Conservation (phyloP, 257 asterid species). For the Plectranthus barbatus region DNA sequence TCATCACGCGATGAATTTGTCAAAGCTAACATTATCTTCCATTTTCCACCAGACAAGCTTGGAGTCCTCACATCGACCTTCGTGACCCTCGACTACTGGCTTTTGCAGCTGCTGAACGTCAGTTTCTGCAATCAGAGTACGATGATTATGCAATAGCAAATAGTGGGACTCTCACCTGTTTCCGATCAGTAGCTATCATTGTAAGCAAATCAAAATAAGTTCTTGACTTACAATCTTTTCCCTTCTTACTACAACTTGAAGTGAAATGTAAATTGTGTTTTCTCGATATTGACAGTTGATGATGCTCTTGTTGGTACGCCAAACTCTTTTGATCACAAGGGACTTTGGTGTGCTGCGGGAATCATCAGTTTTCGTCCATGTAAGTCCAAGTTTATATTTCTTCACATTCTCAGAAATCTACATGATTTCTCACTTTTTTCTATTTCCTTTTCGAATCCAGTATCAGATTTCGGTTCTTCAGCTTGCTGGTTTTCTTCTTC, state of each 20-base stretch:
- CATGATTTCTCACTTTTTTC: no score
- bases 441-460: constrained; percentile 15
- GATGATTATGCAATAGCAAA: constrained; percentile 45
- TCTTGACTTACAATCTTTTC: background rate
- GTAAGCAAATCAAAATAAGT: constrained; percentile 28
- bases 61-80: constrained; percentile 51
- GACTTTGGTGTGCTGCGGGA: constrained; percentile 56
- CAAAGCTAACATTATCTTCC: background rate
- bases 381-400: constrained; percentile 2
- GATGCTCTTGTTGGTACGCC: constrained; percentile 58
- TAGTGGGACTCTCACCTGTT: constrained; percentile 46
- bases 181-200: constrained; percentile 48
- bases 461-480: constrained; percentile 63
- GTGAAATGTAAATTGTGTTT: background rate
- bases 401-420: background rate
- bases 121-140: constrained; percentile 49
- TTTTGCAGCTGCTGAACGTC: constrained; percentile 53
- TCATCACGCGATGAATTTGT: background rate
- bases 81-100: constrained; percentile 50
- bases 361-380: constrained; percentile 48
- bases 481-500: constrained; percentile 68
- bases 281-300: constrained; percentile 38
- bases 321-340: constrained; percentile 48
- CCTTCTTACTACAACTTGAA: background rate
- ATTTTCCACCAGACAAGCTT: constrained; percentile 44